Percentiles rank a stretch among this genome's conserved stretches.
Conservation (phyloP, 2,329 filamentous ascomycete genomes). For the Polychaeton citri region DNA sequence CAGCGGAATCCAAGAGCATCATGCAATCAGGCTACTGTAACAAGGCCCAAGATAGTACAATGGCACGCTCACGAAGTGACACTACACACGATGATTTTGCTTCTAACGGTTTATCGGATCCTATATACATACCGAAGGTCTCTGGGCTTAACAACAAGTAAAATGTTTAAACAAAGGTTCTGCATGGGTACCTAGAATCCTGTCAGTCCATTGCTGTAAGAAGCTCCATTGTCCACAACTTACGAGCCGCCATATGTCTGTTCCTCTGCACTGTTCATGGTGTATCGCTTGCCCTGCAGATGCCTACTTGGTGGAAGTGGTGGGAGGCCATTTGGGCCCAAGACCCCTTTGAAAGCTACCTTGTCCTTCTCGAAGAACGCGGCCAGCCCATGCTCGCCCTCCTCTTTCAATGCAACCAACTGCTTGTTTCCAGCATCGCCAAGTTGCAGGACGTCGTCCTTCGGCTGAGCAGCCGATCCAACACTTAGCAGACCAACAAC, state of each 20-base stretch:
- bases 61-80: neutral
- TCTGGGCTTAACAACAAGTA: slow-evolving; percentile 8
- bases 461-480: slow-evolving; percentile 68
- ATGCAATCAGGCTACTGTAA: neutral
- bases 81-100: neutral
- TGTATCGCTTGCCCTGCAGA: slow-evolving; percentile 52
- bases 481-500: slow-evolving; percentile 74
- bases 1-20: neutral
- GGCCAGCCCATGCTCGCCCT: slow-evolving; percentile 60
- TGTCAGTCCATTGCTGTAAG: slow-evolving; percentile 1
- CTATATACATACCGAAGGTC: slow-evolving; percentile 3
- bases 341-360: slow-evolving; percentile 40
- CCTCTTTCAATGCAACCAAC: slow-evolving; percentile 62
- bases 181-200: slow-evolving; percentile 30
- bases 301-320: slow-evolving; percentile 68
- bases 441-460: slow-evolving; percentile 61
- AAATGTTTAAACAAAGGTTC: slow-evolving; percentile 24
- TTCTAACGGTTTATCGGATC: neutral
- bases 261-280: slow-evolving; percentile 58
- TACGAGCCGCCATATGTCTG: slow-evolving; percentile 47
- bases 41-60: neutral
- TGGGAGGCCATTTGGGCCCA: slow-evolving; percentile 69
- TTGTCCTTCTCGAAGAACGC: slow-evolving; percentile 57
- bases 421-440: slow-evolving; percentile 60
- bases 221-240: slow-evolving; percentile 9